These are phyloP conservation scores for Tagetes erecta DNA, from an alignment of 129 eudicot species.

Conservation along the genomic window DNA sequence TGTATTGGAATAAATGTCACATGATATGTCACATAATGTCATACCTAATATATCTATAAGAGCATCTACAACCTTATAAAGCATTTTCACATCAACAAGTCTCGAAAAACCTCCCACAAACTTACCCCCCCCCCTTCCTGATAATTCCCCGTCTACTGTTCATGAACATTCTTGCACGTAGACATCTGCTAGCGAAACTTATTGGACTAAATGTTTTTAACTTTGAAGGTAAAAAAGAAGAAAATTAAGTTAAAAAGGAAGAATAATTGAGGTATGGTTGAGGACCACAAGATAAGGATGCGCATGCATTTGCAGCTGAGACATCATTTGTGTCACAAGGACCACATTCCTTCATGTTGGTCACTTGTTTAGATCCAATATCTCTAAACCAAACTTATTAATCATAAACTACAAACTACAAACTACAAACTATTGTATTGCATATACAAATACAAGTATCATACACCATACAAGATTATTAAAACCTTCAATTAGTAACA, in stretches of 20 bases:
- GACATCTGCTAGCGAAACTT: no score
- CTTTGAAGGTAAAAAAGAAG: not conserved
- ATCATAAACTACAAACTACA: not conserved
- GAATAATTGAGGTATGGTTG: slow-evolving; percentile 26
- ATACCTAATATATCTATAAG: not conserved
- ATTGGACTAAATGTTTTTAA: not conserved
- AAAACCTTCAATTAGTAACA: slow-evolving; percentile 26
- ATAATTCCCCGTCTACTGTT: no score
- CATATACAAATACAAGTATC: slow-evolving; percentile 11
- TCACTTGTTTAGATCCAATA: not conserved
- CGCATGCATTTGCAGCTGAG: slow-evolving; percentile 34
- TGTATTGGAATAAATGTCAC: slow-evolving; percentile 11
- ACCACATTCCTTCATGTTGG: slow-evolving; percentile 26
- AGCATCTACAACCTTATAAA: no score
- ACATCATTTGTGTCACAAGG: slow-evolving; percentile 17
- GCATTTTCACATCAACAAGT: no score
- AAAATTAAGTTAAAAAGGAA: not conserved
- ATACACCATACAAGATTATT: slow-evolving; percentile 24
- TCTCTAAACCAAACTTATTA: not conserved
- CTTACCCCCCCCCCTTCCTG: no score
- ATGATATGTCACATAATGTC: not conserved
- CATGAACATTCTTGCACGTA: no score
- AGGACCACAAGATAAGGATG: slow-evolving; percentile 33
- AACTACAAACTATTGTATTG: no score
- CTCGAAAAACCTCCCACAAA: no score